Evolutionary conservation across 805 yeast genomes (phyloP), one percentile per base, ranked within the genome.

Genomic region (Nakazawaea ernobii): DNA sequence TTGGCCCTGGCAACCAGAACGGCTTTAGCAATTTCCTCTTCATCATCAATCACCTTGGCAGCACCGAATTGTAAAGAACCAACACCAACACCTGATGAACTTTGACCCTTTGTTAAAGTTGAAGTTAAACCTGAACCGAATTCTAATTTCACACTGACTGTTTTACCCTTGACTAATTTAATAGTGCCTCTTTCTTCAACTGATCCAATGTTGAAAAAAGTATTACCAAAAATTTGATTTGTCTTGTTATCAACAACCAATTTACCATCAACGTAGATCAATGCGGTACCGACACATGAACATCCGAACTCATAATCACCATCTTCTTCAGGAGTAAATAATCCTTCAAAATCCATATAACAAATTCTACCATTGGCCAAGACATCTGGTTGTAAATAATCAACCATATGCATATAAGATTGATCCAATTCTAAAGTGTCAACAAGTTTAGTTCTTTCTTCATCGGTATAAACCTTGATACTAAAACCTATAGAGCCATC

Each of bases 161-260:
- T 55, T 47, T 57, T 53, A n/a, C 70, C 73, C 53, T 61, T 62
- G 27, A 57, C 58, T 49, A 73, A 57, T 5, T 45, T 24, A 20
- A 65, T 48, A 9, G 54, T 49, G 13, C 57, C 53, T 29, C 46
- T 53, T 52, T 63, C 68, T 54, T 70, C 74, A 35, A 68, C 55
- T 32, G 74, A 67, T 36, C 71, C 71, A 62, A 69, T 62, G 24
- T 73, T 74, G 58, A 71, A 67, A 55, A 66, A 64, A 15, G 64
- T 70, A 30, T 65, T 64, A 28, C 76, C 77, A 38, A 57, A 52
- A n/a, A 46, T 57, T 57, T 73, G 77, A 27, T 61, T 52, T 37
- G 74, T 69, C 55, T 67, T 69, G 60, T 74, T 71, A 57, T 73
- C 77, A 43, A 73, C 70, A 35, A 73, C 55, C 43, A 73, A 60